phyloP scores from a whole-genome alignment of 2,329 filamentous ascomycete species.

The Cytospora chrysosperma region DNA sequence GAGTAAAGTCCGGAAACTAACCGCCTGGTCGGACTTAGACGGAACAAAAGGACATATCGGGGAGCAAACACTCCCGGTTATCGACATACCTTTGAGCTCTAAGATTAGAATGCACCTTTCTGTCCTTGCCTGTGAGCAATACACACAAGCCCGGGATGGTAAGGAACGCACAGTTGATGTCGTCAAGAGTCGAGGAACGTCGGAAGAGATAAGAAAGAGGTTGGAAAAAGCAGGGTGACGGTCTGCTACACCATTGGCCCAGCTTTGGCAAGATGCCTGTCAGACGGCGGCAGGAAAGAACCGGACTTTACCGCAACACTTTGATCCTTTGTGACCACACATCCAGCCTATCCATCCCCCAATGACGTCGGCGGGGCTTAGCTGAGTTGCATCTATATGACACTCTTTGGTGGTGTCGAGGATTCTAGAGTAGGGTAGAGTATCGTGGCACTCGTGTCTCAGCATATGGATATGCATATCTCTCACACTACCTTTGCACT shows the following conservation, averaged over 20 bases:
- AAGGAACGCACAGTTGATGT: neutral
- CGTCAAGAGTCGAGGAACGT: neutral
- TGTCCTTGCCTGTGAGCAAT: neutral
- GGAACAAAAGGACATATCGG: no score
- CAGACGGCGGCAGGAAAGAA: neutral
- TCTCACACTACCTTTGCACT: neutral
- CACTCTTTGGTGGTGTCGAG: neutral
- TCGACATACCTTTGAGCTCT: neutral
- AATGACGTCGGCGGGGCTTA: slow-evolving; percentile 6
- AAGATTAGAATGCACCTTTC: neutral
- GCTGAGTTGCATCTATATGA: neutral
- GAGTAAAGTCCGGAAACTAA: neutral
- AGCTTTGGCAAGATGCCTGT: neutral
- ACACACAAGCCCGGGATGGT: neutral
- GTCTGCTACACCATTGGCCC: neutral
- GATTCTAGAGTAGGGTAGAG: neutral
- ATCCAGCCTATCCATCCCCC: neutral
- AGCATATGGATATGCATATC: no score
- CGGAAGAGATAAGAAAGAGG: neutral
- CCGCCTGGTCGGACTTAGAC: neutral
- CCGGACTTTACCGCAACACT: neutral
- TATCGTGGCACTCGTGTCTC: no score
- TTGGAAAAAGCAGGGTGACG: neutral
- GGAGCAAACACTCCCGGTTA: neutral
- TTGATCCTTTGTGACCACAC: neutral